Base-by-base conservation (phyloP, 2,329 filamentous ascomycete species). In the Aspergillus ruber region DNA sequence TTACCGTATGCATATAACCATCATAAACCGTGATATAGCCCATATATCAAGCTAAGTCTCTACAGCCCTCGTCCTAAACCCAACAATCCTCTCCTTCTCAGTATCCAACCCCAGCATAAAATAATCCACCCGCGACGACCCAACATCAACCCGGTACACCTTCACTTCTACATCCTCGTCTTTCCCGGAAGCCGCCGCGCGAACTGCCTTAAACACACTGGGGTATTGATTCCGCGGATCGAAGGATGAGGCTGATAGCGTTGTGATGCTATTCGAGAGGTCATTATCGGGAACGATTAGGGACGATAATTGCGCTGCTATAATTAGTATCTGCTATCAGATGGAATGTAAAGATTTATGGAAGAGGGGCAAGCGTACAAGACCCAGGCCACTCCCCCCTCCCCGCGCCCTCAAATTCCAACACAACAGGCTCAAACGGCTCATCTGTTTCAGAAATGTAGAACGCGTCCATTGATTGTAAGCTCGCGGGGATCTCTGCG, bases 361-460 rank as follows among this genome's bases (percentile, higher is more conserved):
- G 51, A 43, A 43, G 36, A 13, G 43, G 23, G 23, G 27, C 41
- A 41, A 13, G 57, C 57, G 44, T 63, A 70, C 67, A 56, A 48
- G 57, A 49, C 48, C 58, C 62, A 33, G 68, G 68, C 66, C 66
- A 70, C 9, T 51, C 44, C 2, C 65, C 67, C 45, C 54, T 53
- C 21, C 49, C 46, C 12, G 67, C 67, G 1, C 59, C 65, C 32
- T 65, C 58, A 66, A 79, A 88, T 55, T 74, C 76, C 56, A 95
- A 65, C 45, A 79, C 81, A 5, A 95, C 87, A 3, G 83, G 81
- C 64, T 86, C 82, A 67, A 95, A 95, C 4, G 85, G 84, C 74
- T 94, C 88, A 65, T 95, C 90, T 25, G 88, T 82, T 50, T 95
- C 90, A 52, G 85, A 93, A 13, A 80, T 68, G 67, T 93, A 95